Base-by-base conservation (phyloP, 257 asterid species). In the Solanum sparsipilum region DNA sequence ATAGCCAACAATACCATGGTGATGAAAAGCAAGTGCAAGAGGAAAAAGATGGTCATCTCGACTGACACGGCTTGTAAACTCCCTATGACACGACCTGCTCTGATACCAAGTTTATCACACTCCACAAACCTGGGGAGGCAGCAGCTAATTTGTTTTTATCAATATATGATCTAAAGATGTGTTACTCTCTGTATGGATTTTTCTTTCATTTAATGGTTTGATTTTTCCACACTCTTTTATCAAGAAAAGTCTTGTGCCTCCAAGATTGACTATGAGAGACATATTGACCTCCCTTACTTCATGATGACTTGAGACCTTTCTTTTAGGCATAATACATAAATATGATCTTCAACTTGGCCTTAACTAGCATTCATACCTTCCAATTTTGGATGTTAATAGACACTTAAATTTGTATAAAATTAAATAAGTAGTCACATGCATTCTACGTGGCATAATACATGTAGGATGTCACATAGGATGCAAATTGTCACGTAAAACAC, bases 61-160 rank as follows among this genome's bases (percentile, higher is more conserved):
- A 60, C 13, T 23, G 70, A 60, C 70, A 60, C 70, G 67, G 0
- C 27, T 9, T 20, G 67, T 52, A 52, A 0, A 52, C 63, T 52
- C 63, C 63, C 63, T 18, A 52, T 52, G 63, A 18, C 63, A 52
- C 4, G 9, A 18, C 1, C 0, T 0, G 2, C 13, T 21, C 0
- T 60, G 13, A 23, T 60, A 60, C 29, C 29, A 60, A 60, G 13
- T 32, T 71, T 9, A 34, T 74, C 16, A 35, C 9, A 0, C 25
- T 5, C 67, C 25, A 7, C 25, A 7, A 21, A 7, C n/a, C n/a
- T 56, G n/a, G n/a, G 6, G 63, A 18, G 65, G 65, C 65, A 56
- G n/a, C n/a, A 18, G 10, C 0, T 56, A 56, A 56, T 56, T 56
- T 44, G 52, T n/a, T n/a, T n/a, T n/a, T n/a, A n/a, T n/a, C n/a